phyloP scores from a whole-genome alignment of 2,329 filamentous ascomycete genomes.

The Aspergillus carbonarius region DNA sequence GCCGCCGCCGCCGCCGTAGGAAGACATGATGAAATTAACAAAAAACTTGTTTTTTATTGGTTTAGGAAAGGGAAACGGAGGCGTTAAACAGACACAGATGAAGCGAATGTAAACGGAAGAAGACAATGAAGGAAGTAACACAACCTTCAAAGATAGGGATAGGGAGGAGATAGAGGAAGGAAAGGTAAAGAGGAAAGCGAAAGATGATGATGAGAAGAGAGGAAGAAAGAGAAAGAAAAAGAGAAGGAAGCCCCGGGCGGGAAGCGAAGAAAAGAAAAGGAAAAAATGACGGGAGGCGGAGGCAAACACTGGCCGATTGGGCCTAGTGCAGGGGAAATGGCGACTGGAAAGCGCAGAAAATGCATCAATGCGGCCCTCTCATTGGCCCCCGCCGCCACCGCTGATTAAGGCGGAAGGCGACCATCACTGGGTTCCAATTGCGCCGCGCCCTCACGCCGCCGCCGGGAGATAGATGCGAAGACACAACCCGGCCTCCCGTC shows the following conservation, averaged over 20 bases:
- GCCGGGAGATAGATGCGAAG: background rate
- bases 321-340: conserved; percentile 24
- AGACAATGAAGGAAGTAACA: conserved; percentile 23
- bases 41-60: conserved; percentile 11
- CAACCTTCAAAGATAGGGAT: conserved; percentile 13
- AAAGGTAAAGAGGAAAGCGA: conserved; percentile 15
- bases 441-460: too few species aligned
- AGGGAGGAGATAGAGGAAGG: conserved; percentile 24
- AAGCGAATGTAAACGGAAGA: conserved; percentile 16
- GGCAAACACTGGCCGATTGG: conserved; percentile 27
- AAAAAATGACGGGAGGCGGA: conserved; percentile 22
- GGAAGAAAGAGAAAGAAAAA: conserved; percentile 23
- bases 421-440: background rate
- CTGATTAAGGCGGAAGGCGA: background rate
- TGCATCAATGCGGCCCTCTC: conserved; percentile 1
- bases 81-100: conserved; percentile 7
- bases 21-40: conserved; percentile 61
- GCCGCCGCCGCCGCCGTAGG: conserved; percentile 59
- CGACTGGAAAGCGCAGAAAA: conserved; percentile 10
- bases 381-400: background rate
- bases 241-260: conserved; percentile 26
- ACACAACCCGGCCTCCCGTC: too few species aligned
- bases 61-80: background rate
- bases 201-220: conserved; percentile 5
- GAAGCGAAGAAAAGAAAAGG: conserved; percentile 29